Percentiles rank a stretch among this genome's conserved stretches.
Conservation (phyloP, 148 eudicot species). For the Gaultheria prostrata region DNA sequence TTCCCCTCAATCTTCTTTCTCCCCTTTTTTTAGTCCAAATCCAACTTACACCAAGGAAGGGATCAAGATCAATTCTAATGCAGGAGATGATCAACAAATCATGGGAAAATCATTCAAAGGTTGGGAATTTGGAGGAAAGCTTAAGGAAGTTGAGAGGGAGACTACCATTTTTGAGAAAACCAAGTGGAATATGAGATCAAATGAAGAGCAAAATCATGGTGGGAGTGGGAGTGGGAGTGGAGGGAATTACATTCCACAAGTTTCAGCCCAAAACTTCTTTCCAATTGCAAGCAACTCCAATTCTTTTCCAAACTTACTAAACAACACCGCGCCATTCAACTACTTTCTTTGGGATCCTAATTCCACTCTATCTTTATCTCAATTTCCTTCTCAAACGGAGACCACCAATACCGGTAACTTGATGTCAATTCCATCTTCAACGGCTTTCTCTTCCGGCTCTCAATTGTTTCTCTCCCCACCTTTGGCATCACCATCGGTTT, state of each 20-base stretch:
- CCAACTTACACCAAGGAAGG: slow-evolving; percentile 20
- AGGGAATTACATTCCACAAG: slow-evolving; percentile 27
- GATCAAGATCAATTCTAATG: slow-evolving; percentile 31
- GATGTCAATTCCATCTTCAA: slow-evolving; percentile 14
- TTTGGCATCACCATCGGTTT: slow-evolving; percentile 27
- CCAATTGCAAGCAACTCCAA: slow-evolving; percentile 35
- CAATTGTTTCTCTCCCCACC: slow-evolving; percentile 41
- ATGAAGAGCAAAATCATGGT: slow-evolving; percentile 25
- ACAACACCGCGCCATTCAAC: slow-evolving; percentile 34
- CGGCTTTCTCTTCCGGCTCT: slow-evolving; percentile 16
- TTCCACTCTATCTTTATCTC: slow-evolving; percentile 51
- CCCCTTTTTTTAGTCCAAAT: slow-evolving; percentile 37
- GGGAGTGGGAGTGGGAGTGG: slow-evolving; percentile 5
- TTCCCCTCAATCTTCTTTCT: slow-evolving; percentile 29
- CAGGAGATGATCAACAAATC: slow-evolving; percentile 17
- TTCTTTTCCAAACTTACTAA: slow-evolving; percentile 31
- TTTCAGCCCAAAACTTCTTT: slow-evolving; percentile 51
- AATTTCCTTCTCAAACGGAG: slow-evolving; percentile 35
- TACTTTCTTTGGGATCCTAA: slow-evolving; percentile 50
- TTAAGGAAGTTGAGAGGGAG: slow-evolving; percentile 28
- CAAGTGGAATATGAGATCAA: slow-evolving; percentile 17
- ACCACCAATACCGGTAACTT: slow-evolving; percentile 20
- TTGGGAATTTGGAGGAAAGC: slow-evolving; percentile 27
- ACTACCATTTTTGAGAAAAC: neutral
- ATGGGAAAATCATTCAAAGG: slow-evolving; percentile 13